Evolutionary conservation across 2,329 filamentous ascomycete genomes (phyloP), one percentile per base, ranked within the genome.

Genomic region (Fusarium odoratissimum): DNA sequence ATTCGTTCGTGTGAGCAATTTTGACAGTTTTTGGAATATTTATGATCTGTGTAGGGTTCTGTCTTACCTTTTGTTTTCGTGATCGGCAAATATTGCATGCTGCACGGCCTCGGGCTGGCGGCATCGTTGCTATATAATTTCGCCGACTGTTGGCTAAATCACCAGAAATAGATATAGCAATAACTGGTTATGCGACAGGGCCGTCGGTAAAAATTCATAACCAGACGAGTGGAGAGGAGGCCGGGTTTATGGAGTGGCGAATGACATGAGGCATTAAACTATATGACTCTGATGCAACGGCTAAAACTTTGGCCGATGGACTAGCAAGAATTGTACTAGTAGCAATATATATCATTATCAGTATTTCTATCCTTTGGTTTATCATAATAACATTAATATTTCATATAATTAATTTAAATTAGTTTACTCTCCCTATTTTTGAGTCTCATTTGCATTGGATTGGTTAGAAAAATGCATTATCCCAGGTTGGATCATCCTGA

Each of bases 91-190:
- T n/a, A 14, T 41, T 41, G 6, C 38, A 41, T 41, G 38, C 38
- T 41, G 38, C 38, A 6, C 38, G 38, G 21, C 38, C 38, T 41
- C 38, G 8, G 3, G 21, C 38, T 41, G 21, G 38, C 7, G 38
- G 21, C 38, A 41, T 41, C 12, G 12, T n/a, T n/a, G 6, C 38
- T 10, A 5, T n/a, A 9, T 8, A n/a, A 6, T 10, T n/a, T n/a
- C 13, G 12, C 13, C 21, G 6, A n/a, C 1, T 6, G 21, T 41
- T 21, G 13, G 21, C 21, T 41, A 14, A 21, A 12, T 12, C 0
- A 12, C 11, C 19, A 21, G 11, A 21, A 4, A 12, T 1, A 14
- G 3, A 14, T 3, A n/a, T 0, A 5, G 6, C 3, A n/a, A 0
- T n/a, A 6, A 41, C 1, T 10, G 2, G 6, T 41, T 5, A 9